These are phyloP conservation scores for Colletotrichum eremochloae DNA, from an alignment of 2,329 filamentous ascomycete species.

Conservation along the genomic window DNA sequence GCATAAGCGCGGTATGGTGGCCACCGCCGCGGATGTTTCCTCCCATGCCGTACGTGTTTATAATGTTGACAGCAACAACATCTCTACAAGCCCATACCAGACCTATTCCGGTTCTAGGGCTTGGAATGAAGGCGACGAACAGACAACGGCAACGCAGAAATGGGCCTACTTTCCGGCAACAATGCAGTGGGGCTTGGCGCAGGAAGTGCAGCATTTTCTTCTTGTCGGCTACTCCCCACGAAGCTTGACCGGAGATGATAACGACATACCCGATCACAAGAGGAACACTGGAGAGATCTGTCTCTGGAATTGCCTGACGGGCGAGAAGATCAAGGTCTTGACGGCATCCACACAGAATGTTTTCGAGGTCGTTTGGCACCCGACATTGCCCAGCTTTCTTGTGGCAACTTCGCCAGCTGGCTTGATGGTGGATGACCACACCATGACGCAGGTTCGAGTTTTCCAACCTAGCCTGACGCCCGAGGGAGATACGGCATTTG, in stretches of 20 bases:
- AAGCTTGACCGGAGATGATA: conserved; percentile 64
- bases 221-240: conserved; percentile 75
- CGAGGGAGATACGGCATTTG: conserved; percentile 54
- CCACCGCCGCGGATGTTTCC: conserved; percentile 70
- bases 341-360: conserved; percentile 70
- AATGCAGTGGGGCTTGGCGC: conserved; percentile 70
- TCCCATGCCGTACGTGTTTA: conserved; percentile 70
- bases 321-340: conserved; percentile 60
- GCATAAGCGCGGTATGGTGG: conserved; percentile 63
- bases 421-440: conserved; percentile 57
- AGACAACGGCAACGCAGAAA: conserved; percentile 53
- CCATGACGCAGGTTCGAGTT: conserved; percentile 70
- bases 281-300: conserved; percentile 70
- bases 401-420: conserved; percentile 69
- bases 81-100: conserved; percentile 53
- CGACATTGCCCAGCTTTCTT: conserved; percentile 64
- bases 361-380: conserved; percentile 76
- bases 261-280: conserved; percentile 70
- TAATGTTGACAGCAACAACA: conserved; percentile 54
- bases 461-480: conserved; percentile 55
- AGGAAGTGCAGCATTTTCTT: conserved; percentile 63
- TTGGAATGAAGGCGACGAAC: conserved; percentile 47
- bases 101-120: conserved; percentile 56
- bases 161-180: conserved; percentile 76
- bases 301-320: conserved; percentile 66